Conservation (phyloP, 805 yeast genomes). For the Yarrowia hollandica region DNA sequence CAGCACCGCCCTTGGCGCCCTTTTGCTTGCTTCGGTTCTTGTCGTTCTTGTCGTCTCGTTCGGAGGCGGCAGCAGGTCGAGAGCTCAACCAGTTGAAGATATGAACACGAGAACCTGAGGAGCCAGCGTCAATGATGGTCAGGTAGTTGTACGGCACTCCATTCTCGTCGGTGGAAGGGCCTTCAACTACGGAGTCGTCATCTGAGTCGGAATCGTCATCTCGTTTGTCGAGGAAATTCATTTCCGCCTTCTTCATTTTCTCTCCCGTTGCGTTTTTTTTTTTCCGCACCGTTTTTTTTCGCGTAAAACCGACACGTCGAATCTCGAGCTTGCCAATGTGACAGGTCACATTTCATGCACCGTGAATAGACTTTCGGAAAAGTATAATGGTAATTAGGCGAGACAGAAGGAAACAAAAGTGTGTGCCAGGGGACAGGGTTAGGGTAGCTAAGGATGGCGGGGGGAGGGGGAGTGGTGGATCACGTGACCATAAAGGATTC, state of each 20-base stretch:
- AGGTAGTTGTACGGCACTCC: conserved; percentile 24
- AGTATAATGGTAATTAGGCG: too few relatives aligned
- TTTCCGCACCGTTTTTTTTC: too few relatives aligned
- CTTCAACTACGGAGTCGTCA: conserved; percentile 11
- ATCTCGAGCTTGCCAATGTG: too few relatives aligned
- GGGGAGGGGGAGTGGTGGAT: too few relatives aligned
- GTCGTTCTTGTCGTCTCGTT: conserved; percentile 6
- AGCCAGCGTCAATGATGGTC: conserved; percentile 88
- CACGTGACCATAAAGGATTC: too few relatives aligned
- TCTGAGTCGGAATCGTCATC: conserved; percentile 15
- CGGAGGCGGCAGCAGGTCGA: background rate
- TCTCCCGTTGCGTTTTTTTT: background rate
- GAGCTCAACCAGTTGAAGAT: conserved; percentile 53
- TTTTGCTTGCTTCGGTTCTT: conserved; percentile 22
- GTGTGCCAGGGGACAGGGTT: too few relatives aligned
- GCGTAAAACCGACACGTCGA: background rate
- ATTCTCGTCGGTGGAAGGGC: conserved; percentile 8
- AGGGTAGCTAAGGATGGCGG: too few relatives aligned
- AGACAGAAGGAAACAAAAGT: too few relatives aligned
- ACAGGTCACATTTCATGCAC: too few relatives aligned
- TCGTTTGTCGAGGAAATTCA: background rate
- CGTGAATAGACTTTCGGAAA: too few relatives aligned
- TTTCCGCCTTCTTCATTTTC: background rate
- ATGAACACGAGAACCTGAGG: conserved; percentile 85
- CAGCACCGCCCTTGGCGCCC: conserved; percentile 20